Evolutionary conservation across 345 rosid species (phyloP), one percentile per base, ranked within the genome.

Genomic region (Sonneratia caseolaris): DNA sequence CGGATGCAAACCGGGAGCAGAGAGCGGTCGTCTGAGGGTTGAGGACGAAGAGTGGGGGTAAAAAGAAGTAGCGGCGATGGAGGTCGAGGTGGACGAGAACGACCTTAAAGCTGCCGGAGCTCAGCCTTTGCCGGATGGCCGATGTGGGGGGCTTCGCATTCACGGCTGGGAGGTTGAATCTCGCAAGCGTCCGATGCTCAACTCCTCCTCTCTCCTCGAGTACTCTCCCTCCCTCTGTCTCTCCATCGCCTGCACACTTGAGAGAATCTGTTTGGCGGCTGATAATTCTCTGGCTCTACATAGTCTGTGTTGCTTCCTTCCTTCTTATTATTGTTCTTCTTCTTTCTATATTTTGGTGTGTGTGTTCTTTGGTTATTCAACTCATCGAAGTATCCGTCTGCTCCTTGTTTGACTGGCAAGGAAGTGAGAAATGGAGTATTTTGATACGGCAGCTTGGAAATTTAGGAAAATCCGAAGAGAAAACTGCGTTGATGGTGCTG

Each of bases 131-230:
- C 73, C 79, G 57, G 90, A 84, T 6, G 95, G 88, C 57, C 88
- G 92, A 59, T 80, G 71, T 5, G 98, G 98, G 98, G 5, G 5
- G 22, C 74, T 93, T 62, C 86, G 81, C 51, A 85, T 93, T 74
- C 84, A 81, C 42, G 96, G 82, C 59, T 88, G 98, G 96, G 94
- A 89, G 85, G 89, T 93, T 83, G 91, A 86, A 70, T 82, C 98
- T 72, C 76, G 68, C 69, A 89, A 81, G 27, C 79, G 86, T 79
- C 80, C 92, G 79, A 93, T 93, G 73, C 96, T 93, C 81, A 91
- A 74, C 51, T 91, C 96, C 64, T 82, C 88, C 76, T 56, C 89
- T 71, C 76, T 76, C 74, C 73, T 75, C 45, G 75, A 79, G 97
- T 92, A 86, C 75, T 48, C 68, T 19, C 53, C 68, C 22, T 19